Evolutionary conservation across 2,329 filamentous ascomycete genomes (phyloP).

Genomic region (Elsinoe arachidis): DNA sequence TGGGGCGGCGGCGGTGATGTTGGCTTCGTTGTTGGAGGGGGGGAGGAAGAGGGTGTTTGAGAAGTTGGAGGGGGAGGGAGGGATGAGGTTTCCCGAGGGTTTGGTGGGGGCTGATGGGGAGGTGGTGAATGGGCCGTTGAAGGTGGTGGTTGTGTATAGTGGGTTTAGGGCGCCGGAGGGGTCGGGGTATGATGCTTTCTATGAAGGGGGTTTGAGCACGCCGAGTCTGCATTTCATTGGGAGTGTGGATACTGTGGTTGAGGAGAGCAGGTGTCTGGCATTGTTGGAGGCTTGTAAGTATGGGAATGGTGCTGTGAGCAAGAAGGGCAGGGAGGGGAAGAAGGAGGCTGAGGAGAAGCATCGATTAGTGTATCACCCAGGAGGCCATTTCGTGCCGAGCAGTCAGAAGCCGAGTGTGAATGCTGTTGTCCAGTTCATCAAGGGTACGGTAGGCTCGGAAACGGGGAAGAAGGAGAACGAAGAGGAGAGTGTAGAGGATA

Average conservation of each 20-base stretch:
- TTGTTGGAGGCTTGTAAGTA: conserved; percentile 58
- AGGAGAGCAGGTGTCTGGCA: conserved; percentile 60
- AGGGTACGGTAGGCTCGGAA: conserved; percentile 39
- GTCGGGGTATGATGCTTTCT: conserved; percentile 57
- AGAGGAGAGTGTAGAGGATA: conserved; percentile 55
- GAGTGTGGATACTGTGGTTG: conserved; percentile 77
- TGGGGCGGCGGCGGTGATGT: conserved; percentile 60
- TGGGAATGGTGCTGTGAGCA: conserved; percentile 5
- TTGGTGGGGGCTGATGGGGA: conserved; percentile 35
- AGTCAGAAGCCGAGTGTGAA: conserved; percentile 71
- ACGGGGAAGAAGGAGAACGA: conserved; percentile 26
- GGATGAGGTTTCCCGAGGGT: conserved; percentile 44
- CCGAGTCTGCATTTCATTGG: conserved; percentile 76
- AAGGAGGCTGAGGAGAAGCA: conserved; percentile 29
- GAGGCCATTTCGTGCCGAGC: conserved; percentile 78
- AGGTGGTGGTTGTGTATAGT: conserved; percentile 68
- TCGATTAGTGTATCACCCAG: conserved; percentile 64
- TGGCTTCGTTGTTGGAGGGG: conserved; percentile 63
- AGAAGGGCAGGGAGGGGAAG: conserved; percentile 25
- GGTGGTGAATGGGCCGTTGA: conserved; percentile 46
- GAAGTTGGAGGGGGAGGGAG: conserved; percentile 28
- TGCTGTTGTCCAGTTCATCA: conserved; percentile 65
- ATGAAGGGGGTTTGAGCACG: conserved; percentile 65
- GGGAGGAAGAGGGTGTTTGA: conserved; percentile 41
- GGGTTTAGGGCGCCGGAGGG: conserved; percentile 62